These are phyloP conservation scores for Fusarium sp. DNA, from an alignment of 2,329 filamentous ascomycete genomes.

Conservation along the genomic window DNA sequence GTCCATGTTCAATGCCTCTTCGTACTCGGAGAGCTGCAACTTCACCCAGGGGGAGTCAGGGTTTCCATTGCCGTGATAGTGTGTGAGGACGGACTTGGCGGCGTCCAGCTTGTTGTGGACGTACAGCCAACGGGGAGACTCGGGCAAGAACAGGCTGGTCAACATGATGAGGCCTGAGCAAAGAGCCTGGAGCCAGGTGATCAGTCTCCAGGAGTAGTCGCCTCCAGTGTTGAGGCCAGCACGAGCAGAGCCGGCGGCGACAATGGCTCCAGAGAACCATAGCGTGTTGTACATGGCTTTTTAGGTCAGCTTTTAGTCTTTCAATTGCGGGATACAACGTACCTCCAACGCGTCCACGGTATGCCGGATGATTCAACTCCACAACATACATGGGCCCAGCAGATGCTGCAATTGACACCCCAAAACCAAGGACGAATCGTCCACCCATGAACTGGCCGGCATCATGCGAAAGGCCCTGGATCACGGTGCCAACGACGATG, in stretches of 20 bases:
- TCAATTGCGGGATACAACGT: neutral
- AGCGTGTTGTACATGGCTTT: neutral
- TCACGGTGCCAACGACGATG: constrained; percentile 54
- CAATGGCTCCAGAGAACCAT: neutral
- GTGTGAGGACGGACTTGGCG: constrained; percentile 51
- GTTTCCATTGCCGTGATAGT: constrained; percentile 49
- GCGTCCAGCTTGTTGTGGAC: constrained; percentile 52
- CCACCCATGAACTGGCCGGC: constrained; percentile 58
- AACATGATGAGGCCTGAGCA: neutral
- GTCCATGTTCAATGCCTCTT: constrained; percentile 53
- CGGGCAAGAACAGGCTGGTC: neutral
- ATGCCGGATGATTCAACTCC: constrained; percentile 63
- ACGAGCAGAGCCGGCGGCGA: neutral
- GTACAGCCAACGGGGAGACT: constrained; percentile 54
- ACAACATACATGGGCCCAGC: constrained; percentile 56
- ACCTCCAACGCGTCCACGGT: neutral
- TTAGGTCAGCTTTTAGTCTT: constrained; percentile 2
- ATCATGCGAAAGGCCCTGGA: constrained; percentile 2
- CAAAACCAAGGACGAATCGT: constrained; percentile 68
- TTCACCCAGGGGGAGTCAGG: constrained; percentile 52
- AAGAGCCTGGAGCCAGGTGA: neutral
- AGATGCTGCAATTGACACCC: constrained; percentile 55
- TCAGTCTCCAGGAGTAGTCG: neutral
- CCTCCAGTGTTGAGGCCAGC: neutral
- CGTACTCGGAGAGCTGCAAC: constrained; percentile 56